A percentile compares a stretch with the other conserved stretches of the same genome.
phyloP scores from a whole-genome alignment of 1,139 yeast species.

The Hanseniaspora gamundiae region DNA sequence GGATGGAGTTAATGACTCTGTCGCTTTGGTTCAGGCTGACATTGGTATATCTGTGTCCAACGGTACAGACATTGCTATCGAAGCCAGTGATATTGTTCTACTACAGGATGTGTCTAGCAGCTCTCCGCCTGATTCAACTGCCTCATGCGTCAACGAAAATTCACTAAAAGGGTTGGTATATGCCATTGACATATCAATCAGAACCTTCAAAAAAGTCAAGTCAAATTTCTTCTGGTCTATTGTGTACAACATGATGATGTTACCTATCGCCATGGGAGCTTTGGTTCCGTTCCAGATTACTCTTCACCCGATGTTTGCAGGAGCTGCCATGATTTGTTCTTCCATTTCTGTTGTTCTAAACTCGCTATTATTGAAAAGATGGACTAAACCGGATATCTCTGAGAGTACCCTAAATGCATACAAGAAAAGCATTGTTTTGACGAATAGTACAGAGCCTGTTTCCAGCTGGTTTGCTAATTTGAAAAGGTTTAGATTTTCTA shows the following conservation, averaged over 20 bases:
- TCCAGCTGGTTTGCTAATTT: not conserved
- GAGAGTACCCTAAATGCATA: not conserved
- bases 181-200: slow-evolving; percentile 59
- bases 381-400: slow-evolving; percentile 36
- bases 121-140: not conserved
- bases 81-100: slow-evolving; percentile 91
- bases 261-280: slow-evolving; percentile 94
- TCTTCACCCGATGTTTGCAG: slow-evolving; percentile 82
- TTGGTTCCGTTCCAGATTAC: slow-evolving; percentile 67
- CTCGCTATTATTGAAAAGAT: slow-evolving; percentile 55
- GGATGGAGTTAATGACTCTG: slow-evolving; percentile 95
- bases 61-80: slow-evolving; percentile 93
- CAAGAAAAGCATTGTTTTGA: not conserved
- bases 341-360: slow-evolving; percentile 81
- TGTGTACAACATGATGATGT: slow-evolving; percentile 73
- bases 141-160: not conserved
- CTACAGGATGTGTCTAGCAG: slow-evolving; percentile 25
- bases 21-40: slow-evolving; percentile 82
- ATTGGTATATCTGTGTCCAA: slow-evolving; percentile 77
- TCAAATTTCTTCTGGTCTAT: slow-evolving; percentile 78
- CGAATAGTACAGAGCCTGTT: not conserved
- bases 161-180: slow-evolving; percentile 56
- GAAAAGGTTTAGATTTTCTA: not conserved
- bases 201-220: slow-evolving; percentile 66
- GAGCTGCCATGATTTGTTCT: slow-evolving; percentile 87